Evolutionary conservation across 108 stramenopile species (phyloP).

Genomic region (Nannochloropsis oceanica): DNA sequence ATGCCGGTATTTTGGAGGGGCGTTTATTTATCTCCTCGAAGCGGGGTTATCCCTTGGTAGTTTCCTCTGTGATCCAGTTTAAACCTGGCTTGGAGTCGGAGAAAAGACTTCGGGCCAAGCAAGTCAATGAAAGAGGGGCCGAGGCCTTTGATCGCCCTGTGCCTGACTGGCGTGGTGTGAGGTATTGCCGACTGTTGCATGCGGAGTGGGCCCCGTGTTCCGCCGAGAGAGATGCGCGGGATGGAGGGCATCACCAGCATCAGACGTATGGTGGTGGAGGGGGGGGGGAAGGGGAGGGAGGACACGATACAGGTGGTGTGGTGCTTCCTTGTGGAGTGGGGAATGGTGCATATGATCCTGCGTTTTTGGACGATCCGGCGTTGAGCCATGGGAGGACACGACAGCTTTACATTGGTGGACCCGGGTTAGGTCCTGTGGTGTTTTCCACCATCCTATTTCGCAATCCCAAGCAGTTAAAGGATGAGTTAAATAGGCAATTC

Average conservation of each 20-base stretch:
- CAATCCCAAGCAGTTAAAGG: conserved; percentile 61
- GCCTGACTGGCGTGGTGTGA: not conserved
- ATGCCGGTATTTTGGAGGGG: not conserved
- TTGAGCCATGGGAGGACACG: conserved; percentile 64
- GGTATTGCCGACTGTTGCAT: not conserved
- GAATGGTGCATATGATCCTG: not conserved
- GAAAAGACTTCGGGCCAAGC: not conserved
- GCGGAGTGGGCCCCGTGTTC: not conserved
- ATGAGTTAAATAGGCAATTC: conserved; percentile 79
- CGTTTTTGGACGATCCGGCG: conserved; percentile 57
- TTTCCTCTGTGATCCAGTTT: not conserved
- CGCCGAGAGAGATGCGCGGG: not conserved
- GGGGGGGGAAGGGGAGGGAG: not conserved
- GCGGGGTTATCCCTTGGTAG: not conserved
- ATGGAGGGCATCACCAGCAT: not conserved
- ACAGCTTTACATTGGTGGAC: conserved; percentile 67
- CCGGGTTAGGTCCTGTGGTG: conserved; percentile 54
- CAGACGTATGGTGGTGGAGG: not conserved
- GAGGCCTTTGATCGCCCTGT: not conserved
- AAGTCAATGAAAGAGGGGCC: not conserved
- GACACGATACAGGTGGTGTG: not conserved
- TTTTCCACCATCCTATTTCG: conserved; percentile 73
- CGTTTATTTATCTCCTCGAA: not conserved
- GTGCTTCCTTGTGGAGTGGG: not conserved
- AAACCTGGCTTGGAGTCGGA: not conserved